phyloP scores from a whole-genome alignment of 441 rosid genomes.

The Codiaeum variegatum region DNA sequence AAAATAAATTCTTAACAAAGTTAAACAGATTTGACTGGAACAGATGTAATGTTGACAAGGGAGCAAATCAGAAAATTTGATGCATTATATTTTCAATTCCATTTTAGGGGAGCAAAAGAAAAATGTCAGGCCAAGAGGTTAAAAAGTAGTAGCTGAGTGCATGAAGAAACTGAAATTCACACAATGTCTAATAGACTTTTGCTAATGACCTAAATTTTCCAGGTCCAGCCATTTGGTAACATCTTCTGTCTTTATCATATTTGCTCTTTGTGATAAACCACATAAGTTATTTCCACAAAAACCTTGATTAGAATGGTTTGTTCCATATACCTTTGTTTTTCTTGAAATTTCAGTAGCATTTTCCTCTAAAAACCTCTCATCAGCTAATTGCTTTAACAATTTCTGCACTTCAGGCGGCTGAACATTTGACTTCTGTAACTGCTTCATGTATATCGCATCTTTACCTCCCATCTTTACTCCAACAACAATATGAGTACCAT shows the following conservation, averaged over 20 bases:
- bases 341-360: slow-evolving; percentile 26
- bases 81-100: background rate
- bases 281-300: background rate
- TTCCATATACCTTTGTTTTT: slow-evolving; percentile 41
- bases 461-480: slow-evolving; percentile 98
- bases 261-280: background rate
- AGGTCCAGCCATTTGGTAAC: background rate
- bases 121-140: background rate
- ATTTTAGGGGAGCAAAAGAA: background rate
- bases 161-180: background rate
- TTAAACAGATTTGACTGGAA: background rate
- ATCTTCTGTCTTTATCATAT: background rate
- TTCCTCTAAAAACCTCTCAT: slow-evolving; percentile 56
- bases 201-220: background rate
- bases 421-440: slow-evolving; percentile 55
- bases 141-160: background rate
- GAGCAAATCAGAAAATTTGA: background rate
- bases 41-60: background rate
- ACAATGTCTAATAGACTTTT: background rate
- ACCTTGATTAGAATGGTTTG: background rate
- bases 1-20: background rate
- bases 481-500: slow-evolving; percentile 81
- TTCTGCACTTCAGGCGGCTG: slow-evolving; percentile 63
- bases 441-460: slow-evolving; percentile 75
- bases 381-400: slow-evolving; percentile 55